Base-by-base conservation (phyloP, 345 rosid genomes). In the Jatropha curcas region DNA sequence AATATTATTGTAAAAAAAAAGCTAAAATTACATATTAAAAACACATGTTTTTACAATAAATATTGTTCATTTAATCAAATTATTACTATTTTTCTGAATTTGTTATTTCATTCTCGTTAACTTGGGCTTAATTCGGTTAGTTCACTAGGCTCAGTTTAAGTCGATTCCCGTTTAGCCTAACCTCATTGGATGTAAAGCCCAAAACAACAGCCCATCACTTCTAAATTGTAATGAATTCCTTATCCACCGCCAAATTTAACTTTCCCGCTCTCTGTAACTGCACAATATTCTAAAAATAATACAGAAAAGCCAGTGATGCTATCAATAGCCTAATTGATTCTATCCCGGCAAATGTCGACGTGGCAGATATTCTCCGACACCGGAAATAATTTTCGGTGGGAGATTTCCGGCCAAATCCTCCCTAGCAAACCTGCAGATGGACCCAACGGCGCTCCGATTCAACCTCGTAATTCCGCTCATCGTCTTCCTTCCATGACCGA, bases 401-500 rank as follows among this genome's bases (percentile, higher is more conserved):
- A 91, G 74, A 52, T 35, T 1, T 72, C 89, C 65, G 88, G 87
- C 46, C 73, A 75, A 56, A 25, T 79, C 17, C 20, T 76, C 39
- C 77, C 24, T 7, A 41, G 76, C 27, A 67, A 73, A 64, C 60
- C 77, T 5, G 65, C 31, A 22, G 83, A 45, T 24, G 52, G 51
- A 51, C 60, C 59, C 7, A 71, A 67, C 24, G 78, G 68, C 30
- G 68, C 73, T 64, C 82, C 79, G 51, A 59, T 62, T 55, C 56
- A 74, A 28, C 43, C 56, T 12, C 74, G 33, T 53, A 63, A 63
- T 20, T 70, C 86, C 5, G 6, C 56, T 67, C 45, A 75, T 31
- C 83, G 71, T 73, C 82, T 87, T 65, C 86, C 94, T 77, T 90
- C 92, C 45, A 84, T 82, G 94, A 62, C 87, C 52, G 96, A 90